Percentiles rank a stretch among this genome's conserved stretches.
These are phyloP conservation scores for Ogataea dorogensis DNA, from an alignment of 805 yeast species.

Conservation along the genomic window DNA sequence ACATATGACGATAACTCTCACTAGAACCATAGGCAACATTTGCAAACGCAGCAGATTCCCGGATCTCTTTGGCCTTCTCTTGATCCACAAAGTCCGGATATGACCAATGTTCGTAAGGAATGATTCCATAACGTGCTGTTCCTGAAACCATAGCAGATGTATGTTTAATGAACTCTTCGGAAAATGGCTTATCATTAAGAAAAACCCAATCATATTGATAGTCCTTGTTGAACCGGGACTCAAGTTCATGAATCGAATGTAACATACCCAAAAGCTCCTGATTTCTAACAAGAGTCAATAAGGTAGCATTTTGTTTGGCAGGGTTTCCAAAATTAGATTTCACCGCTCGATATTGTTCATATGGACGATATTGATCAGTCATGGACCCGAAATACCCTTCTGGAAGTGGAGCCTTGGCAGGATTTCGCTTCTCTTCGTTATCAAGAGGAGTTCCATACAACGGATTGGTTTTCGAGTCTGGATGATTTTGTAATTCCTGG, in stretches of 20 bases:
- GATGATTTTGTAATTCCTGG: conserved; percentile 7
- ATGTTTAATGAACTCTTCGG: conserved; percentile 39
- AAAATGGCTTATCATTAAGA: conserved; percentile 48
- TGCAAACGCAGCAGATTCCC: conserved; percentile 35
- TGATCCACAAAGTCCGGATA: conserved; percentile 49
- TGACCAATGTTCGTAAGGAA: conserved; percentile 52
- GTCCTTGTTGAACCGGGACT: conserved; percentile 39
- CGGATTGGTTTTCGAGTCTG: conserved; percentile 1
- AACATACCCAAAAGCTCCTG: conserved; percentile 40
- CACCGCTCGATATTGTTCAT: conserved; percentile 25
- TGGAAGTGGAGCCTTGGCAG: conserved; percentile 27
- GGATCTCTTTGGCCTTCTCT: conserved; percentile 36
- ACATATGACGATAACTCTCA: conserved; percentile 75
- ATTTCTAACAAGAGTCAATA: conserved; percentile 49
- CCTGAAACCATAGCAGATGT: conserved; percentile 44
- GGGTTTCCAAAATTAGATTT: conserved; percentile 14
- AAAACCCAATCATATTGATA: conserved; percentile 47
- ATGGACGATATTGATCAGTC: conserved; percentile 23
- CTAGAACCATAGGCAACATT: conserved; percentile 59
- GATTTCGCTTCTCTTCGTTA: conserved; percentile 21
- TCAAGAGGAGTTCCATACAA: conserved; percentile 20
- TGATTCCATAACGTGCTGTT: conserved; percentile 42
- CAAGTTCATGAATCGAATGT: conserved; percentile 39
- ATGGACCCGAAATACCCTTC: conserved; percentile 19
- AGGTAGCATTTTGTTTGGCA: conserved; percentile 55